Conservation (phyloP, 352 stramenopile genomes). For the Phytophthora sansomeana region DNA sequence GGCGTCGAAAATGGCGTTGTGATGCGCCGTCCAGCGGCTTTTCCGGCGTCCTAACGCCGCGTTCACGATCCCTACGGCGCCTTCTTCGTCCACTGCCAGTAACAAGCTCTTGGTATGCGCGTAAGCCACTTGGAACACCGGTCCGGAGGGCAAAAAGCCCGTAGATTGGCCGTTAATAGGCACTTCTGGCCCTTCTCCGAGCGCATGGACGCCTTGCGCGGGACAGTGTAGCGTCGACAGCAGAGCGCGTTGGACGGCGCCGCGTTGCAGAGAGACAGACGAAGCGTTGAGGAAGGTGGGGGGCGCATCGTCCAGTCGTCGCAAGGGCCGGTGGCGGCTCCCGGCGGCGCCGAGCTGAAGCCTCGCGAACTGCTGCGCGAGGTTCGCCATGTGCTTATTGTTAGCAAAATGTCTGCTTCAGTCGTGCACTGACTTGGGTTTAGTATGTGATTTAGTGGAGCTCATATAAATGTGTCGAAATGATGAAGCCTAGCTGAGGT, state of each 20-base stretch:
- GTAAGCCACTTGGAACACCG: constrained; percentile 68
- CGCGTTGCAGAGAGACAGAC: constrained; percentile 27
- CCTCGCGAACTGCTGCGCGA: constrained; percentile 42
- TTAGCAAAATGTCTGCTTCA: constrained; percentile 1
- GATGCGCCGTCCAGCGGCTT: constrained; percentile 60
- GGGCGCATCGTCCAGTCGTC: constrained; percentile 12
- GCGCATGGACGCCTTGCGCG: constrained; percentile 24
- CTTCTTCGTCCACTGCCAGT: constrained; percentile 67
- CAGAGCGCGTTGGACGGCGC: constrained; percentile 31
- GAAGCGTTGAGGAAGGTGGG: constrained; percentile 18
- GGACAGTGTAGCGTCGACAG: constrained; percentile 49
- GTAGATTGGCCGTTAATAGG: constrained; percentile 20
- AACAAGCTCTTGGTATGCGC: constrained; percentile 42
- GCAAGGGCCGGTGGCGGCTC: constrained; percentile 28
- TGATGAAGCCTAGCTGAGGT: constrained; percentile 3
- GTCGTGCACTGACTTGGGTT: constrained; percentile 13
- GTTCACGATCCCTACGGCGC: constrained; percentile 54
- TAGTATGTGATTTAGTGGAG: constrained; percentile 4
- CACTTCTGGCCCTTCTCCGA: constrained; percentile 16
- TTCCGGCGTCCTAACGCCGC: constrained; percentile 22
- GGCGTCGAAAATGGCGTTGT: constrained; percentile 79
- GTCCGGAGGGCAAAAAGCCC: constrained; percentile 24
- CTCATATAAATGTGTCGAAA: constrained; percentile 2
- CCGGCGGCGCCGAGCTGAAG: constrained; percentile 48
- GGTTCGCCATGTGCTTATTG: constrained; percentile 33